Percentiles rank a stretch among this genome's conserved stretches.
Evolutionary conservation across 441 rosid genomes (phyloP).

Genomic region (Erodium chrysanthum): DNA sequence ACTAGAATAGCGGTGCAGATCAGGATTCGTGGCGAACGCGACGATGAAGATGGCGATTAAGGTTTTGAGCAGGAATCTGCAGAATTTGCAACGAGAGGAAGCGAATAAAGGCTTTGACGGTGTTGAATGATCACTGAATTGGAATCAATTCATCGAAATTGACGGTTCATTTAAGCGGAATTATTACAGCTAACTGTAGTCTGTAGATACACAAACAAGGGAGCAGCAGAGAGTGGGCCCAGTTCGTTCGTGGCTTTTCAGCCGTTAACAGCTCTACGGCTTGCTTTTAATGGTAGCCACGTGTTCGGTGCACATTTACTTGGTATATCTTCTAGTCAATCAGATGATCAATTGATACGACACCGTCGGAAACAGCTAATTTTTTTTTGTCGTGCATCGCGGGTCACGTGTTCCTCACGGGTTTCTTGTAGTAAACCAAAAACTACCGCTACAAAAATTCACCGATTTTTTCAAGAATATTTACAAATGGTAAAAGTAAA

Average conservation of each 20-base stretch:
- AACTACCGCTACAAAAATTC: no score
- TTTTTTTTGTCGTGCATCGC: no score
- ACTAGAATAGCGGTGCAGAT: neutral
- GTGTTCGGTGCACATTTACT: neutral
- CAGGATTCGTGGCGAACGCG: neutral
- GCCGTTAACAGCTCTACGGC: neutral
- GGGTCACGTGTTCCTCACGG: no score
- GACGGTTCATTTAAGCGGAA: constrained; percentile 1
- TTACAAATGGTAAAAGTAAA: no score
- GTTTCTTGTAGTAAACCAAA: no score
- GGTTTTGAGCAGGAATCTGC: neutral
- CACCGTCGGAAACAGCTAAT: no score
- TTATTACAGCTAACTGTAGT: neutral
- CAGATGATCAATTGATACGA: no score
- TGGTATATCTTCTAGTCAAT: no score
- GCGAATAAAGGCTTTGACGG: neutral
- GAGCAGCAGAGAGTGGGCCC: no score
- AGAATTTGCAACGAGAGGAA: neutral
- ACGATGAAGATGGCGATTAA: neutral
- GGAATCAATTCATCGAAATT: neutral
- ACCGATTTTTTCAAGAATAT: no score
- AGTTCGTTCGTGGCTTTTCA: no score
- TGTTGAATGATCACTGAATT: neutral
- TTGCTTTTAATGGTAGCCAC: neutral
- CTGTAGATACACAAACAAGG: neutral